A percentile compares a stretch with the other conserved stretches of the same genome.
These are phyloP conservation scores for Erythrobasidium hasegawianum DNA, from an alignment of 1,284 basidiomycete species.

Conservation along the genomic window DNA sequence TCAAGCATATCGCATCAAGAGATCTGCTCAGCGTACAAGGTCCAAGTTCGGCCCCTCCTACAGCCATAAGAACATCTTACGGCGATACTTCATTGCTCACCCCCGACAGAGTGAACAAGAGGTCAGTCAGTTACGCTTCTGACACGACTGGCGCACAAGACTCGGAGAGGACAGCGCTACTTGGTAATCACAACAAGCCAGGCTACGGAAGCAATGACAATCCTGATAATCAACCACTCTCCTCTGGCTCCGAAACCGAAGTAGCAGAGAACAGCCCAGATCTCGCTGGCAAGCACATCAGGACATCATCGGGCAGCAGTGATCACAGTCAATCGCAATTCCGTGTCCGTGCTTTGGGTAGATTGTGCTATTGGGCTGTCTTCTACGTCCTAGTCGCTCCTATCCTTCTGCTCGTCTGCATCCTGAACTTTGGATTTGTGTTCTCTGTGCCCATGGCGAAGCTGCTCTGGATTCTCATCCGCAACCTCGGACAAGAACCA, in stretches of 20 bases:
- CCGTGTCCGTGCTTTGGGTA: slow-evolving; percentile 52
- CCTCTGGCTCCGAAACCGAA: slow-evolving; percentile 25
- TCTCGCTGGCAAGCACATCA: slow-evolving; percentile 31
- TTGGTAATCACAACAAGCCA: neutral
- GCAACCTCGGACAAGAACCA: slow-evolving; percentile 74
- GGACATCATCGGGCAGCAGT: slow-evolving; percentile 38
- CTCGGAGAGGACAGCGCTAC: slow-evolving; percentile 11
- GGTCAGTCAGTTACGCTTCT: slow-evolving; percentile 1
- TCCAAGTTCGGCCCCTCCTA: neutral
- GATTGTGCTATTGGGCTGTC: slow-evolving; percentile 70
- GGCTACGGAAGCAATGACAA: slow-evolving; percentile 5
- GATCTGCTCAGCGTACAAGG: neutral
- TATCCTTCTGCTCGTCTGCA: slow-evolving; percentile 76
- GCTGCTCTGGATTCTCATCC: slow-evolving; percentile 87
- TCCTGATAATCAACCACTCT: neutral
- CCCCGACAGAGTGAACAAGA: neutral
- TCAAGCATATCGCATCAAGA: neutral
- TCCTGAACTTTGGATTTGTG: slow-evolving; percentile 87
- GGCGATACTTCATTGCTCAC: neutral
- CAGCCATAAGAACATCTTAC: neutral
- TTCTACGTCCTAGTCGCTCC: slow-evolving; percentile 78
- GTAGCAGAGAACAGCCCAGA: slow-evolving; percentile 45
- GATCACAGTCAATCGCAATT: slow-evolving; percentile 32
- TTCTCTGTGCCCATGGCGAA: slow-evolving; percentile 98
- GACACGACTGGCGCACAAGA: neutral